Evolutionary conservation across 202 grass and related monocot genomes (phyloP), one percentile per base, ranked within the genome.

Genomic region (Brachypodium distachyon): DNA sequence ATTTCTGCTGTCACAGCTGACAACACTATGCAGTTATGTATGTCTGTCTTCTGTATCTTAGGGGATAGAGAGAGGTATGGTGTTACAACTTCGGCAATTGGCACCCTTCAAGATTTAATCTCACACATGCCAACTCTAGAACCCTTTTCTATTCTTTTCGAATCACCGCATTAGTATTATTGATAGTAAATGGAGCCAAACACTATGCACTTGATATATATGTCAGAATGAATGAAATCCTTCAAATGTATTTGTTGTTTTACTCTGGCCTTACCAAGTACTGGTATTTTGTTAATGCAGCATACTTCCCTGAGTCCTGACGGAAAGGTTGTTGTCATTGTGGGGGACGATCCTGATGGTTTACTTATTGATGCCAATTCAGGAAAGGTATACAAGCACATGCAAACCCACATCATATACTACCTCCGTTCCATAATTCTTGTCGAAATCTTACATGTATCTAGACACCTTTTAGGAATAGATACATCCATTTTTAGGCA

Each of bases 271-370:
- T 83, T 62, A 71, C 40, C 13, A 38, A 28, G 10, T 70, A 22
- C 39, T 77, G 32, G 59, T 77, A 41, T 50, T 81, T 89, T 78
- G 26, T 79, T 49, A 66, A 77, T 81, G 84, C 88, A 97, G 89
- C 88, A 94, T 85, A 87, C 89, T 47, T 90, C 91, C 63, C 68
- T 88, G 59, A 97, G 89, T 84, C 89, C 95, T 7, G 91, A 97
- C 70, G 72, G 84, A 67, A 97, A 97, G 72, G 67, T 94, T 69
- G 43, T 92, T 59, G 81, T 90, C 81, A 77, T 97, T 57, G 90
- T 97, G 44, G 94, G 94, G 48, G 94, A 97, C 5, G 68, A 86
- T 77, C 83, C 82, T 80, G 77, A 90, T 50, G 86, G 91, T 85
- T 67, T 97, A 48, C 50, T 97, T 67, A 84, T 93, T 40, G 95